Evolutionary conservation across 1,139 yeast genomes (phyloP), one percentile per base, ranked within the genome.

Genomic region (Zygotorulaspora mrakii): DNA sequence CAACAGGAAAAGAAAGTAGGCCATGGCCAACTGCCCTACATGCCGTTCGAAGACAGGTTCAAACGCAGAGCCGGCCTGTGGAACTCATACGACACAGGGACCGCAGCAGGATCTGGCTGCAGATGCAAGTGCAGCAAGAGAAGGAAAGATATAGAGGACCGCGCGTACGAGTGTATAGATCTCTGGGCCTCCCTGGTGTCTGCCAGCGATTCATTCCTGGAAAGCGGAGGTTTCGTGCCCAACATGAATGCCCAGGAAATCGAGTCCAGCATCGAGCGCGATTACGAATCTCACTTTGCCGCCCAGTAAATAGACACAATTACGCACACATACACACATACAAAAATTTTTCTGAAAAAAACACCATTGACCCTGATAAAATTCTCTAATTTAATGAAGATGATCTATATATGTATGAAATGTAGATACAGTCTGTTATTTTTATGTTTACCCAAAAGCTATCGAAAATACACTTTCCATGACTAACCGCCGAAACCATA

Each of bases 401-500:
- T 20, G 11, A n/a, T 33, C 23, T 33, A 17, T 25, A 18, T 13
- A 14, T 12, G 12, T n/a, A n/a, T 33, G 16, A 25, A 33, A 28
- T 28, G 31, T 28, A 28, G 31, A 28, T 11, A 28, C 31, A 28
- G 13, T 28, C 16, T 28, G 31, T n/a, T n/a, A n/a, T n/a, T n/a
- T n/a, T n/a, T n/a, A n/a, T n/a, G n/a, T 28, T 14, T 14, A 16
- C 31, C 31, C 31, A 8, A 28, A 26, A 28, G 21, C 21, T 28
- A 5, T 16, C 11, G 31, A 28, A 28, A 28, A 28, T 24, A 20
- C 23, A 20, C 10, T 10, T 20, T 7, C 7, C 7, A 20, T 6
- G n/a, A 39, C 61, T 85, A 91, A 82, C 96, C 97, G 77, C 97
- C 97, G 84, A 91, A 91, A 87, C 98, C 98, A 71, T 91, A 91